phyloP scores from a whole-genome alignment of 257 asterid species.

The Ajuga chamaepitys region DNA sequence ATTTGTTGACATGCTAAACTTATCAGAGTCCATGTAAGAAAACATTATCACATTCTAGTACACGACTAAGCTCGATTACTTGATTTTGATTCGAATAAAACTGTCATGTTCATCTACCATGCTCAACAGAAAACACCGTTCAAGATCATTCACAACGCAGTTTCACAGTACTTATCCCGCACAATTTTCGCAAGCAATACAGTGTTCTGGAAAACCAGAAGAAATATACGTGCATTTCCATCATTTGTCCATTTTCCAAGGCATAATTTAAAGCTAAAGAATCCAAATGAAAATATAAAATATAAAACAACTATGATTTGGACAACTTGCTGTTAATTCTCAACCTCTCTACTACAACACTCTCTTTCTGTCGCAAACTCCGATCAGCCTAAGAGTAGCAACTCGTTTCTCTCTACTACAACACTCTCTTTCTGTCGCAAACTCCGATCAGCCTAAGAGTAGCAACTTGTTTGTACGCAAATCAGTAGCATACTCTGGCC shows the following conservation, averaged over 20 bases:
- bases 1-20: neutral
- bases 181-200: neutral
- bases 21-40: conserved; percentile 11
- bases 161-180: neutral
- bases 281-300: neutral
- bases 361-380: conserved; percentile 79
- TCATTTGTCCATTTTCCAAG: neutral
- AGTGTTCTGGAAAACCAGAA: neutral
- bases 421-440: conserved; percentile 73
- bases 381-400: conserved; percentile 74
- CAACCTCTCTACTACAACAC: conserved; percentile 61
- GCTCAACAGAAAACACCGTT: neutral
- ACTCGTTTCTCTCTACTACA: conserved; percentile 65
- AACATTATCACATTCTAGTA: too few species aligned
- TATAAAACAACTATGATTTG: conserved; percentile 10
- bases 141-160: neutral
- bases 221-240: neutral
- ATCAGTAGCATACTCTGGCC: conserved; percentile 8
- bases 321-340: conserved; percentile 83
- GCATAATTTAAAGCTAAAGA: neutral
- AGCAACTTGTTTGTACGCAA: conserved; percentile 1
- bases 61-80: neutral
- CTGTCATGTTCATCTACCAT: neutral
- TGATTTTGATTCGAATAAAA: neutral
- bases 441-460: conserved; percentile 82